phyloP scores from a whole-genome alignment of 2,329 filamentous ascomycete genomes.

The Colletotrichum cordylinicola region DNA sequence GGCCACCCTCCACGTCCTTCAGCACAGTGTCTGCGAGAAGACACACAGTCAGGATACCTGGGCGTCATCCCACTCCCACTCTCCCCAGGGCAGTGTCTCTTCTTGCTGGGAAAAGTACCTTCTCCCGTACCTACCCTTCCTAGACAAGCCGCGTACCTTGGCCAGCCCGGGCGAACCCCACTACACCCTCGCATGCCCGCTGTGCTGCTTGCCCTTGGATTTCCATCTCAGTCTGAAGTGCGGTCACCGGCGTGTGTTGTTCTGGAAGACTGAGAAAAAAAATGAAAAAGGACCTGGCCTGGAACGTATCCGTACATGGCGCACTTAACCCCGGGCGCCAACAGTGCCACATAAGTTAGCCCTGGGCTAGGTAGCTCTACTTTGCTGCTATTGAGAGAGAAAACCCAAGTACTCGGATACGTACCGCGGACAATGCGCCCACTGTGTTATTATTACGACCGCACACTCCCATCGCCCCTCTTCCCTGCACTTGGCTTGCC shows the following conservation, averaged over 20 bases:
- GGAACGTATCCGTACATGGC: not conserved
- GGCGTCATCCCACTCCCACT: not conserved
- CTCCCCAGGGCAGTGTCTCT: too few species aligned
- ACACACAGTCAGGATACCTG: not conserved
- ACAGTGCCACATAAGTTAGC: not conserved
- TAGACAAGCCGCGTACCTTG: not conserved
- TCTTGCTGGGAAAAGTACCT: not conserved
- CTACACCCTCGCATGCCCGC: slow-evolving; percentile 17
- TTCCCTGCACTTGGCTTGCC: not conserved
- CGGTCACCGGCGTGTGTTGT: not conserved
- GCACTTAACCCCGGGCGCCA: not conserved
- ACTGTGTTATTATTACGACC: slow-evolving; percentile 3
- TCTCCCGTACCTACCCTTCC: not conserved
- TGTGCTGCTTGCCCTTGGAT: not conserved
- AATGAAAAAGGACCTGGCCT: not conserved
- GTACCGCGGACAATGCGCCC: not conserved
- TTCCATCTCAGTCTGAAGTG: not conserved
- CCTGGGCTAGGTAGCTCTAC: not conserved
- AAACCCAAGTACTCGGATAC: not conserved
- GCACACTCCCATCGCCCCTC: not conserved
- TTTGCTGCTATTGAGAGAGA: too few species aligned
- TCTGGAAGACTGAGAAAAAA: not conserved
- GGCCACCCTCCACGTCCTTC: not conserved
- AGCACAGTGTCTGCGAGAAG: not conserved
- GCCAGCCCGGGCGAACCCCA: slow-evolving; percentile 8